Evolutionary conservation across 805 yeast genomes (phyloP), one percentile per base, ranked within the genome.

Genomic region (Wickerhamomyces chambardii): DNA sequence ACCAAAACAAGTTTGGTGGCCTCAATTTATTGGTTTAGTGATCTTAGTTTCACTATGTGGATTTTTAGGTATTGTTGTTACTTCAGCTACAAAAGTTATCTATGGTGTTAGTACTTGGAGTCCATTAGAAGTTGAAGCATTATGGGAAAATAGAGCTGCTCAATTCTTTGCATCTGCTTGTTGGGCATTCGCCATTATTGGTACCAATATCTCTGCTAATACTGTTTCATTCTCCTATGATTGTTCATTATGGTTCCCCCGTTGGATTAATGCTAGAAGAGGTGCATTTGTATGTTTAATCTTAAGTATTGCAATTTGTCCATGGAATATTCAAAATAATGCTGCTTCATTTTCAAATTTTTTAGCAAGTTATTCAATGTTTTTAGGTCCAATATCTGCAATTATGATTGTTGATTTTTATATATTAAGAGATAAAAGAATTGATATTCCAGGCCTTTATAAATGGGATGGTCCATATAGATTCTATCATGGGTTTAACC

Each of bases 311-410:
- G 70, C 74, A 36, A 76, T 81, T 42, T 78, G 86, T 49, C 95
- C 95, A 22, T 84, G 94, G 94, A 70, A 82, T 46, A 66, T 79
- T 53, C 62, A 74, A 50, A 59, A 77, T 5, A 65, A 78, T 17
- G 75, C 86, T 1, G 71, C 73, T 33, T 75, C 68, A 56, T 84
- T 84, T 61, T 76, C 87, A 16, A 75, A 83, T 12, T 84, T 83
- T 47, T 60, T 84, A 34, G 71, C 83, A 27, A 89, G 92, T 0
- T 84, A 83, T 53, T 67, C 90, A 1, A 78, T 84, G 30, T 84
- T 84, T 68, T 63, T 84, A 36, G 81, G 87, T 2, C 71, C 89
- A 29, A 80, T 84, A 48, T 82, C 86, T 15, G 94, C 94, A 40
- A 76, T 77, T 28, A 68, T 78, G 39, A 65, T 71, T 43, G 44